Evolutionary conservation across 495 filamentous ascomycete genomes (phyloP).

Genomic region (Xylaria bambusicola): DNA sequence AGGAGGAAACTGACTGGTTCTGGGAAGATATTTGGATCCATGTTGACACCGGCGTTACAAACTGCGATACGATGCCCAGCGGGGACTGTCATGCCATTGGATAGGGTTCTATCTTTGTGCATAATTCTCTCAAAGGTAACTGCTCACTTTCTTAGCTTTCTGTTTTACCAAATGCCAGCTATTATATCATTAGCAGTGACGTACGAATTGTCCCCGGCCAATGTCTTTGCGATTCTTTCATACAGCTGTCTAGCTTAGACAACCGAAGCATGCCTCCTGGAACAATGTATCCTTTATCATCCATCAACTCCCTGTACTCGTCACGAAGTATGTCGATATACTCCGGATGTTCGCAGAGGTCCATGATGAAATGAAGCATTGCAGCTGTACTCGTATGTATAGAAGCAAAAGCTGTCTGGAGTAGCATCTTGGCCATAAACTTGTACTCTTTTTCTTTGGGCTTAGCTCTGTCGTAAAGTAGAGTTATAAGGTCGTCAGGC

Average conservation of each 20-base stretch:
- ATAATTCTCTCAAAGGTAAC: constrained; percentile 39
- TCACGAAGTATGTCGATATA: constrained; percentile 42
- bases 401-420: constrained; percentile 31
- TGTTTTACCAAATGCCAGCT: neutral
- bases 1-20: too few species aligned
- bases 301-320: constrained; percentile 37
- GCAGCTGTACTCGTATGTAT: constrained; percentile 41
- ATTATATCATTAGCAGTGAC: constrained; percentile 31
- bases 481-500: too few species aligned
- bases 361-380: constrained; percentile 30
- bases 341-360: constrained; percentile 47
- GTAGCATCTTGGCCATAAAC: constrained; percentile 24
- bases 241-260: constrained; percentile 52
- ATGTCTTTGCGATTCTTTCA: constrained; percentile 51
- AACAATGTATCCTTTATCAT: constrained; percentile 31
- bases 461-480: constrained; percentile 17
- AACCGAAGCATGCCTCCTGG: constrained; percentile 32
- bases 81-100: constrained; percentile 41
- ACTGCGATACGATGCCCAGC: constrained; percentile 30
- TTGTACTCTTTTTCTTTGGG: constrained; percentile 11
- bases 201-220: too few species aligned
- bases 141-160: neutral
- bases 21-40: constrained; percentile 29
- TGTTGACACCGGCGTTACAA: constrained; percentile 28
- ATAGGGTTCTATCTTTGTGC: constrained; percentile 33